These are phyloP conservation scores for Cenchrus purpureus DNA, from an alignment of 176 grass and related monocot species.

Conservation along the genomic window DNA sequence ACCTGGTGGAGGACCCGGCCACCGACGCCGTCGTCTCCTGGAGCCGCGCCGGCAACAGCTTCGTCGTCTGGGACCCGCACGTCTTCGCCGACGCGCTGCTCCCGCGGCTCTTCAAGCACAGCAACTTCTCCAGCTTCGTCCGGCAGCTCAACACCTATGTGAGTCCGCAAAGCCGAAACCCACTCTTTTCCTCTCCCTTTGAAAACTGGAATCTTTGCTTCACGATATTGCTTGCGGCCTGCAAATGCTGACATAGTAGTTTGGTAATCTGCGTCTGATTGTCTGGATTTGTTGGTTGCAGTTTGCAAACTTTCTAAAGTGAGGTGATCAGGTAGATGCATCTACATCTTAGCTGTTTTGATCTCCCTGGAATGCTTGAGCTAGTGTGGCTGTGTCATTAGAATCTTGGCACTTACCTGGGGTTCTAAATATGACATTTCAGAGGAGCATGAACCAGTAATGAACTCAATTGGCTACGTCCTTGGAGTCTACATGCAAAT, in stretches of 20 bases:
- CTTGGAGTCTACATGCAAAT: background rate
- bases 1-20: conserved; percentile 68
- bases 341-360: background rate
- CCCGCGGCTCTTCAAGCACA: conserved; percentile 86
- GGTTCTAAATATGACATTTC: background rate
- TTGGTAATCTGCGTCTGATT: background rate
- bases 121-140: conserved; percentile 89
- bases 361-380: background rate
- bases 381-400: background rate
- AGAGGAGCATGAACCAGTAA: background rate
- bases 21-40: conserved; percentile 71
- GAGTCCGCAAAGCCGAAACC: conserved; percentile 28
- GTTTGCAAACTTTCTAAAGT: background rate
- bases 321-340: background rate
- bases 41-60: conserved; percentile 65
- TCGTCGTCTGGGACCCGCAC: conserved; percentile 84
- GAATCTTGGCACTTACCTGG: background rate
- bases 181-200: background rate
- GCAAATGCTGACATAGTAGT: background rate
- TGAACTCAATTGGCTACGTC: too few species aligned
- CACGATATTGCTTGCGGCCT: background rate
- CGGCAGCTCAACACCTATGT: conserved; percentile 93
- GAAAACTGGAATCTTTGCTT: too few species aligned
- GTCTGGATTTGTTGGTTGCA: background rate
- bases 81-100: conserved; percentile 63